Evolutionary conservation across 2,329 filamentous ascomycete species (phyloP), one percentile per base, ranked within the genome.

Genomic region (Fusarium circinatum): DNA sequence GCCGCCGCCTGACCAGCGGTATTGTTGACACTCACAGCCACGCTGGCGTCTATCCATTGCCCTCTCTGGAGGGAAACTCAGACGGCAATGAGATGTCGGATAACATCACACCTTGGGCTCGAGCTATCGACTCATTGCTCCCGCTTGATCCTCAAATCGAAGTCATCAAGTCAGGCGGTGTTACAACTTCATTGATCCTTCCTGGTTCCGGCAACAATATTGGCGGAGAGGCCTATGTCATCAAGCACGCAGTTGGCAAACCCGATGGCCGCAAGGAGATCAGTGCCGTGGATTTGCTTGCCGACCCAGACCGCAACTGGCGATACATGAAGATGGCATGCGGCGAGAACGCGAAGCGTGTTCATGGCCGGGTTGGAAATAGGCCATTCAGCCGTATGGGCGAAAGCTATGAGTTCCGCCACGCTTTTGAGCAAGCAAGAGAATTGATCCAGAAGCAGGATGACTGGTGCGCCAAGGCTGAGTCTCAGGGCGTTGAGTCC

Each of bases 321-420:
- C 86, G 92, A 26, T 93, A 92, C 80, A 92, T 94, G 86, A 93
- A 94, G 83, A 93, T 93, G 91, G 92, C 92, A 0, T 93, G 91
- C 72, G 91, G 91, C 41, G 91, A 93, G 81, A 93, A 93, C 75
- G 84, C 91, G 4, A 92, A 92, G 82, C 82, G 86, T 2, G 83
- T 89, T 2, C 91, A 92, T 68, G 90, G 90, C 15, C 84, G 83
- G 51, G 77, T 82, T 9, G 89, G 89, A 30, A 84, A 86, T 58
- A 83, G 83, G 51, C 90, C 90, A 1, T 85, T 85, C 62, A 92
- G 89, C 69, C 85, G 92, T 3, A 83, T 93, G 76, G 92, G 92
- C 14, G 91, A 93, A 81, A 91, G 90, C 54, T 93, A 89, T 86
- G 87, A 90, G 71, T 92, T 93, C 75, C 86, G 92, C 5, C 90